phyloP scores from a whole-genome alignment of 805 yeast genomes.

The Myxozyma nipponensis region DNA sequence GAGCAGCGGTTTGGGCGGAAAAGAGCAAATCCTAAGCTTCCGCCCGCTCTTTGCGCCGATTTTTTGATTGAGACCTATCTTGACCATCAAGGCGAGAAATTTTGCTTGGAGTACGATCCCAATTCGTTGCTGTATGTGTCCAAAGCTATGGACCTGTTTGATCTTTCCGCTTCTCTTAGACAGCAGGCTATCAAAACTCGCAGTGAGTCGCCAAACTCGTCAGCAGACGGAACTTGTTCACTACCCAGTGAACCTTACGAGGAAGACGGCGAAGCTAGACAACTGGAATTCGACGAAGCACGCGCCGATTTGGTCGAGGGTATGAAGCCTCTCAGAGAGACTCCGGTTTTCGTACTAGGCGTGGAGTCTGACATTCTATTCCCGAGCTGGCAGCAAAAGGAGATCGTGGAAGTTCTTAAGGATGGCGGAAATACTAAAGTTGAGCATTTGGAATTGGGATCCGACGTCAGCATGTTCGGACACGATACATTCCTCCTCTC shows the following conservation, averaged over 20 bases:
- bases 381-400: slow-evolving; percentile 93
- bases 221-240: slow-evolving; percentile 8
- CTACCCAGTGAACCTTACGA: slow-evolving; percentile 30
- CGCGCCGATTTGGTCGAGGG: slow-evolving; percentile 61
- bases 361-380: slow-evolving; percentile 90
- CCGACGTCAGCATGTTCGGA: slow-evolving; percentile 75
- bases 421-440: slow-evolving; percentile 41
- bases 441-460: slow-evolving; percentile 68
- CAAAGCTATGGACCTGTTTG: slow-evolving; percentile 94
- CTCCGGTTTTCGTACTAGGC: slow-evolving; percentile 74
- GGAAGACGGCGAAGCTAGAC: slow-evolving; percentile 30
- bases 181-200: slow-evolving; percentile 14
- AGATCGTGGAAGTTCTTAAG: slow-evolving; percentile 60
- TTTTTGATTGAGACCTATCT: slow-evolving; percentile 87
- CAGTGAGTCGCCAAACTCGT: neutral
- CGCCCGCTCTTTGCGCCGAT: slow-evolving; percentile 91
- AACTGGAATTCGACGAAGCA: slow-evolving; percentile 23
- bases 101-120: slow-evolving; percentile 86
- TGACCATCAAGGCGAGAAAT: slow-evolving; percentile 94
- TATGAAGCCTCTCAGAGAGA: slow-evolving; percentile 55
- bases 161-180: slow-evolving; percentile 41
- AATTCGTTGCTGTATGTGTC: slow-evolving; percentile 82
- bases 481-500: slow-evolving; percentile 88
- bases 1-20: slow-evolving; percentile 86
- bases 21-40: slow-evolving; percentile 69